phyloP scores from a whole-genome alignment of 2,329 filamentous ascomycete species.

The Elsinoe perseae region DNA sequence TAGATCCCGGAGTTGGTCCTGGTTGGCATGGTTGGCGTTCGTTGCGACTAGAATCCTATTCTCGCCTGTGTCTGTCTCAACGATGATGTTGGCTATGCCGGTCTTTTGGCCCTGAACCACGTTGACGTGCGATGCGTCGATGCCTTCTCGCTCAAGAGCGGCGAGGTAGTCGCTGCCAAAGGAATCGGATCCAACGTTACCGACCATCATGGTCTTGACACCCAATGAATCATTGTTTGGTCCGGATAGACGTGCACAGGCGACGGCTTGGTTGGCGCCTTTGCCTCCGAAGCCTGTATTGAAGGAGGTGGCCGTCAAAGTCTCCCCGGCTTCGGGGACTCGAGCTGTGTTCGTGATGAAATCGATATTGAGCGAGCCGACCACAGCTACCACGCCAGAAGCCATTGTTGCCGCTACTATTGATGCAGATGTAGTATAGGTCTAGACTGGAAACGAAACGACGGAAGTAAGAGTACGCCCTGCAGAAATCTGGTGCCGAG shows the following conservation, averaged over 20 bases:
- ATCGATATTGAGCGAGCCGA: slow-evolving; percentile 92
- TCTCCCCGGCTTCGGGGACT: slow-evolving; percentile 78
- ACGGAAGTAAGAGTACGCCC: not conserved
- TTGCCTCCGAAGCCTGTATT: slow-evolving; percentile 81
- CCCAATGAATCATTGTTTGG: slow-evolving; percentile 22
- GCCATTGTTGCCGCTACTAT: not conserved
- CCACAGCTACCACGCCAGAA: slow-evolving; percentile 52
- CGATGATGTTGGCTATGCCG: slow-evolving; percentile 43
- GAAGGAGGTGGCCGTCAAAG: slow-evolving; percentile 71
- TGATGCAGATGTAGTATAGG: no score
- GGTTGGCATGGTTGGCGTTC: slow-evolving; percentile 38
- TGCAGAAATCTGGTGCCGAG: not conserved
- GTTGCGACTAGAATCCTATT: slow-evolving; percentile 44
- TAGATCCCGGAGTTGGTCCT: slow-evolving; percentile 29
- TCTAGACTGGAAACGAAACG: no score
- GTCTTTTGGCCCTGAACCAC: slow-evolving; percentile 38
- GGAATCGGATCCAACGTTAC: slow-evolving; percentile 42
- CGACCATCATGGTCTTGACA: slow-evolving; percentile 44
- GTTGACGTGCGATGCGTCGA: slow-evolving; percentile 35
- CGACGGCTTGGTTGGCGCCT: slow-evolving; percentile 90
- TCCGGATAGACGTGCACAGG: slow-evolving; percentile 62
- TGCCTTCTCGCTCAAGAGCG: slow-evolving; percentile 37
- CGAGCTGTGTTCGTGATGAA: slow-evolving; percentile 81
- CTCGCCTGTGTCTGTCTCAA: slow-evolving; percentile 41
- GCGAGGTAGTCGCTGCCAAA: slow-evolving; percentile 35